Conservation (phyloP, 179 eudicot species). For the Heliamphora pulchella region DNA sequence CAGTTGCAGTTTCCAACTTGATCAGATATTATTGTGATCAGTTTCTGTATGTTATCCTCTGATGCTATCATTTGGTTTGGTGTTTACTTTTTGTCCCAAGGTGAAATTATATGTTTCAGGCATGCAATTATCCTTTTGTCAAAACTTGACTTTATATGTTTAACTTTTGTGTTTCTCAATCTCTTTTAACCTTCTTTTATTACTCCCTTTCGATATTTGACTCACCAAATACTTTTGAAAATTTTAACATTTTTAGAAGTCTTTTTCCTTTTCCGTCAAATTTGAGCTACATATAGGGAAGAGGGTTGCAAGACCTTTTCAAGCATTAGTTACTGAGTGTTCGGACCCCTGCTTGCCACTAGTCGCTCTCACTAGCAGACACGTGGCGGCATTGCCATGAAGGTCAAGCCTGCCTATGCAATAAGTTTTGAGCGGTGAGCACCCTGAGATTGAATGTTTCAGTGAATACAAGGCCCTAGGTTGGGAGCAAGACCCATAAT, state of each 20-base stretch:
- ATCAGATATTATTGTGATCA: background rate
- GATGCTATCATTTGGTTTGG: background rate
- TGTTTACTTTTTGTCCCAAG: background rate
- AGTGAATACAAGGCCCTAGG: too few relatives aligned
- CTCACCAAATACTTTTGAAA: background rate
- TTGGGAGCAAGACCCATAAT: too few relatives aligned
- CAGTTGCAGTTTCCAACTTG: background rate
- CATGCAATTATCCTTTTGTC: background rate
- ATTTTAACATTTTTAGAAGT: background rate
- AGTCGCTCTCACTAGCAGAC: too few relatives aligned
- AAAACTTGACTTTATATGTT: background rate
- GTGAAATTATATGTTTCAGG: background rate
- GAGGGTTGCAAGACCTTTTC: background rate
- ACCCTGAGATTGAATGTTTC: too few relatives aligned
- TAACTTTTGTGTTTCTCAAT: background rate
- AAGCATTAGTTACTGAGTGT: background rate
- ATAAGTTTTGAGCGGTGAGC: too few relatives aligned
- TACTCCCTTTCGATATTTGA: background rate
- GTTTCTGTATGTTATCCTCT: background rate
- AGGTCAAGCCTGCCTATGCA: too few relatives aligned
- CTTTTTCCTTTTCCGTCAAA: background rate
- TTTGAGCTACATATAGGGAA: background rate
- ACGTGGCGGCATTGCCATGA: too few relatives aligned
- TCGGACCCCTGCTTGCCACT: too few relatives aligned
- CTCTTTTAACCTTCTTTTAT: background rate